A percentile compares a stretch with the other conserved stretches of the same genome.
Evolutionary conservation across 768 basidiomycete genomes (phyloP).

Genomic region (Artomyces pyxidatus): DNA sequence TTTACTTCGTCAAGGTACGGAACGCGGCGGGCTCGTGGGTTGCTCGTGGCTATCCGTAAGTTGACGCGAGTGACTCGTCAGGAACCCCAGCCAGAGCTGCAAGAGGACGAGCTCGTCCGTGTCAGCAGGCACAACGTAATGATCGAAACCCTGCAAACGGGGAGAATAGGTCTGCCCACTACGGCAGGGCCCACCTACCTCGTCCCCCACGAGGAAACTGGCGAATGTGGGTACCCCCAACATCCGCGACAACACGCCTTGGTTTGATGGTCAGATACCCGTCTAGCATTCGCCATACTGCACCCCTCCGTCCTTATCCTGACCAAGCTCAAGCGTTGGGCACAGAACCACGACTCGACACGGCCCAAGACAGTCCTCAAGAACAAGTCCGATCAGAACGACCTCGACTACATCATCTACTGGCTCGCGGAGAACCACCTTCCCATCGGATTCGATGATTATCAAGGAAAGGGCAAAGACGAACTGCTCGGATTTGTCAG

Average conservation of each 20-base stretch:
- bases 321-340: conserved; percentile 10
- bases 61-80: background rate
- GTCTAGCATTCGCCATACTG: conserved; percentile 1
- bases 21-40: background rate
- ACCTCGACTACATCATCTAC: conserved; percentile 1
- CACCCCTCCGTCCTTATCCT: conserved; percentile 5
- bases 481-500: background rate
- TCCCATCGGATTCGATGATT: conserved; percentile 1
- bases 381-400: background rate
- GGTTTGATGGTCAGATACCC: too few relatives aligned
- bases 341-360: background rate
- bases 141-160: conserved; percentile 5
- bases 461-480: background rate
- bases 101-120: background rate
- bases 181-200: conserved; percentile 3
- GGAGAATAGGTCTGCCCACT: conserved; percentile 3
- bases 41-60: background rate
- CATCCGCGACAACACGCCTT: too few relatives aligned
- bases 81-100: background rate
- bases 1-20: conserved; percentile 23
- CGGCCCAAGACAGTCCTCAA: background rate
- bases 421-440: conserved; percentile 1
- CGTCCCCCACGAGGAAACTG: background rate
- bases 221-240: too few relatives aligned
- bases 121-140: conserved; percentile 4